Percentiles rank a stretch among this genome's conserved stretches.
These are phyloP conservation scores for Trichoderma sp. DNA, from an alignment of 2,329 filamentous ascomycete species.

Conservation along the genomic window DNA sequence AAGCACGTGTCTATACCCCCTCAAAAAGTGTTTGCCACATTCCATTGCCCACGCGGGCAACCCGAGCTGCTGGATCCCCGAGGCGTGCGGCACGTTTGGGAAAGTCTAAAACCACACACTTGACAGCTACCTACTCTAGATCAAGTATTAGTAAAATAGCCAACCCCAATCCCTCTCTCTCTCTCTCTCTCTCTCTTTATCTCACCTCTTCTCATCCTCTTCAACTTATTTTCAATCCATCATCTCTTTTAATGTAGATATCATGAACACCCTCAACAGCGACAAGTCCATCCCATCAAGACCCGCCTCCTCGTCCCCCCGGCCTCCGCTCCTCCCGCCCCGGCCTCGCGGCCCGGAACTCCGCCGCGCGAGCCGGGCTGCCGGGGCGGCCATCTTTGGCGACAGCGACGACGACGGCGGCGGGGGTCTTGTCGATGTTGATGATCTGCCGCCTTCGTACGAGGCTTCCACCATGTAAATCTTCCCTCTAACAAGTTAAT, in stretches of 20 bases:
- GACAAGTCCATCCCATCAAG: neutral
- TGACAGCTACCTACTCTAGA: too few relatives aligned
- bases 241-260: neutral
- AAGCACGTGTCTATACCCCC: neutral
- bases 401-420: too few relatives aligned
- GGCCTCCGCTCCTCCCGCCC: neutral
- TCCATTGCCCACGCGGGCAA: too few relatives aligned
- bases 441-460: slow-evolving; percentile 22
- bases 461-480: slow-evolving; percentile 23
- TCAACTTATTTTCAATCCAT: neutral
- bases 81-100: too few relatives aligned
- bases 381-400: too few relatives aligned
- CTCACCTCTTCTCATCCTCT: neutral
- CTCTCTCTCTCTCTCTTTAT: neutral
- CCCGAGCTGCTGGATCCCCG: too few relatives aligned
- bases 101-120: too few relatives aligned
- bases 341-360: neutral
- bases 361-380: neutral
- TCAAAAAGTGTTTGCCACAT: too few relatives aligned
- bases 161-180: too few relatives aligned
- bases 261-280: neutral
- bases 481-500: too few relatives aligned
- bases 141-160: too few relatives aligned
- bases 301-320: neutral
- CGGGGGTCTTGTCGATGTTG: neutral